Evolutionary conservation across 495 filamentous ascomycete species (phyloP), one percentile per base, ranked within the genome.

Genomic region (Lophiostoma macrostomum): DNA sequence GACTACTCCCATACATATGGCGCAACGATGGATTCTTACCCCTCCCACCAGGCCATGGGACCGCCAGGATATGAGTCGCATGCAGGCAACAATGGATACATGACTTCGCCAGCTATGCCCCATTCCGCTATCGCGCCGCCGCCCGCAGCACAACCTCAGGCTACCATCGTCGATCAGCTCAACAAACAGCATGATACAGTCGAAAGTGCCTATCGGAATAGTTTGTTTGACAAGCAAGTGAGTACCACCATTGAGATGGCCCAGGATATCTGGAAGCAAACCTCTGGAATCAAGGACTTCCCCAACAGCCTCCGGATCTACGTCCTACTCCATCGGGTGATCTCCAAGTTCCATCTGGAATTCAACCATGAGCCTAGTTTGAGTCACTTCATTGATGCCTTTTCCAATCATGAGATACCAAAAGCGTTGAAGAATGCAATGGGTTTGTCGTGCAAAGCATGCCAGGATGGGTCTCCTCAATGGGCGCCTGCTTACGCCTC

Each of bases 331-430:
- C 76, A 84, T 52, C 82, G 85, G 64, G 62, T 80, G 12, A 69
- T 76, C 49, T 65, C 72, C 44, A 76, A 75, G 40, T 87, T 80
- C 59, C 68, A 70, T 13, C 64, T 67, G 13, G 70, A 68, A 25
- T 88, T 84, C 61, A 63, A 70, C 12, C 75, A 79, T 28, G 74
- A 74, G 30, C 80, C 80, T 0, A 70, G 71, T 20, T 58, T 90
- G 27, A 50, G 75, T 50, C 73, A 85, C 68, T 84, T 90, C 53
- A 74, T 81, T 28, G 81, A 87, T 48, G 83, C 82, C 12, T 70
- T 90, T 36, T 80, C 76, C 18, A 82, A 81, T 50, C 75, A 83
- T 56, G 73, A 78, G 47, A 74, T 79, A 30, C 84, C 89, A 78
- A 74, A 75, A 39, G 76, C 81, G n/a, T 74, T 90, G 24, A 80